These are phyloP conservation scores for Solanum gandarillasii DNA, from an alignment of 257 asterid genomes.

Conservation along the genomic window DNA sequence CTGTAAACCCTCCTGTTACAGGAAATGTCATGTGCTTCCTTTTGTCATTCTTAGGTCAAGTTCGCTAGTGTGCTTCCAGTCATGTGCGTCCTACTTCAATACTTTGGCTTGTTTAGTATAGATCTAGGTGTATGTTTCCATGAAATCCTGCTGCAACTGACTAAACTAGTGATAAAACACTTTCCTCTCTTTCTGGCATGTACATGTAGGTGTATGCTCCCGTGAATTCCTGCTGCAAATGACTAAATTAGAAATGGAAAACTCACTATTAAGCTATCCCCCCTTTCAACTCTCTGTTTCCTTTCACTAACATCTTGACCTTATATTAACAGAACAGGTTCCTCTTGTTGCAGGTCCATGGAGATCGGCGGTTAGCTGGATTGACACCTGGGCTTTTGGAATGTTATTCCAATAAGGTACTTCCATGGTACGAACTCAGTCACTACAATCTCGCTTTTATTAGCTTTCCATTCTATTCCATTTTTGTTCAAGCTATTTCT, in stretches of 20 bases:
- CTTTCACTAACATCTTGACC: neutral
- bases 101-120: neutral
- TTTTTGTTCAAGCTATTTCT: neutral
- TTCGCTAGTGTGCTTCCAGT: neutral
- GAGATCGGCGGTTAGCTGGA: conserved; percentile 34
- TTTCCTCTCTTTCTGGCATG: neutral
- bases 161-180: neutral
- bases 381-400: conserved; percentile 58
- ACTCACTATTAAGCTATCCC: neutral
- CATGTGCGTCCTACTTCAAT: neutral
- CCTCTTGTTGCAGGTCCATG: conserved; percentile 39
- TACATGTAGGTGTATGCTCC: neutral
- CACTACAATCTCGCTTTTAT: neutral
- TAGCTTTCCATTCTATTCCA: neutral
- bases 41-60: neutral
- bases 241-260: neutral
- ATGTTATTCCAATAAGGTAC: conserved; percentile 52
- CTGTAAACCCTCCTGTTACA: neutral
- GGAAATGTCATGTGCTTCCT: neutral
- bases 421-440: conserved; percentile 59
- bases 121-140: neutral
- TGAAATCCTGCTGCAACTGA: neutral
- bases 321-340: conserved; percentile 1
- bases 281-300: neutral
- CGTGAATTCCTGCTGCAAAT: neutral